phyloP scores from a whole-genome alignment of 2,329 filamentous ascomycete species.

The Alternaria sp. region DNA sequence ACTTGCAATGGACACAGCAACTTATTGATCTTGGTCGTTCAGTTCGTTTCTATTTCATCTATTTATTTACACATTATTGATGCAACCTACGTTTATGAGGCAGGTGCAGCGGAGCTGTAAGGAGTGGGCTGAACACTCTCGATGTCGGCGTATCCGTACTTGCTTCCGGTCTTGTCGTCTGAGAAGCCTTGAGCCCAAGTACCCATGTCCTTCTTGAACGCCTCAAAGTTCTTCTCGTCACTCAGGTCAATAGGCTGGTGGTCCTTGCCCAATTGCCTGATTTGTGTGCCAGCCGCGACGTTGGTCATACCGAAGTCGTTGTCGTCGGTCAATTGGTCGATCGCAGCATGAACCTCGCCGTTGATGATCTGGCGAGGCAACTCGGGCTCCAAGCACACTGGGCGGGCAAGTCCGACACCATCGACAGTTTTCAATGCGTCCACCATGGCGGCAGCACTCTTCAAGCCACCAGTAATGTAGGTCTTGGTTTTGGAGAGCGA shows the following conservation, averaged over 20 bases:
- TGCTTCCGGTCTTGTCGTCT: conserved; percentile 49
- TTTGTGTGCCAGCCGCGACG: conserved; percentile 60
- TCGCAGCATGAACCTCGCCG: conserved; percentile 55
- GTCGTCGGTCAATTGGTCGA: conserved; percentile 59
- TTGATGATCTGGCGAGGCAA: conserved; percentile 57
- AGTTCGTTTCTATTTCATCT: background rate
- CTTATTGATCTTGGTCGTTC: background rate
- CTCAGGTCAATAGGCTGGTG: conserved; percentile 63
- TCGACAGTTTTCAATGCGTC: conserved; percentile 65
- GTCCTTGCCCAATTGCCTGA: conserved; percentile 62
- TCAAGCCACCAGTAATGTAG: conserved; percentile 68
- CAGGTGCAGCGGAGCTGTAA: conserved; percentile 41
- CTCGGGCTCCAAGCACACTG: conserved; percentile 61
- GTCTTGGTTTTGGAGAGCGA: conserved; percentile 65
- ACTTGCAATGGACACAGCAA: background rate
- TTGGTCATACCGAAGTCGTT: conserved; percentile 61
- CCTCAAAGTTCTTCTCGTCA: conserved; percentile 56
- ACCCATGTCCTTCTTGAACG: conserved; percentile 59
- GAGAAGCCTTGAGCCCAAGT: conserved; percentile 54
- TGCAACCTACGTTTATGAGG: background rate
- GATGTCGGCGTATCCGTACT: conserved; percentile 59
- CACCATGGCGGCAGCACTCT: conserved; percentile 65
- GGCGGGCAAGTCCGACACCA: conserved; percentile 66
- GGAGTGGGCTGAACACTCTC: conserved; percentile 48
- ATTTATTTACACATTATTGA: background rate